phyloP scores from a whole-genome alignment of 768 basidiomycete species.

The Lactarius psammicola region DNA sequence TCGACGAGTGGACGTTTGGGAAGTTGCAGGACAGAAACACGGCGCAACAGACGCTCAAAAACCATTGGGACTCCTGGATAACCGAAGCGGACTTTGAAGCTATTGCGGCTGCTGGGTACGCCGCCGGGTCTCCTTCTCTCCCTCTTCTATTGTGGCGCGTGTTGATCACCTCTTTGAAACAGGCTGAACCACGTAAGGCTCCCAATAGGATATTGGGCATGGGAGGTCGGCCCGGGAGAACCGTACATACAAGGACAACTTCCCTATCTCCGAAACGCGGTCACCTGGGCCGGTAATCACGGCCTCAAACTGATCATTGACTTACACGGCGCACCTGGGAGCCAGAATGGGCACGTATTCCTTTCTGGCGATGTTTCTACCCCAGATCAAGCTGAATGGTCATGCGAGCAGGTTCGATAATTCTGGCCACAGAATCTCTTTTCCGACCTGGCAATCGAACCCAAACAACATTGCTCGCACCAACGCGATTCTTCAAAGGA shows the following conservation, averaged over 20 bases:
- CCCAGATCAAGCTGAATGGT: conserved; percentile 4
- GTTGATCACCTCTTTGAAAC: conserved; percentile 16
- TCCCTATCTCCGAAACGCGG: conserved; percentile 64
- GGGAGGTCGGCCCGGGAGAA: conserved; percentile 75
- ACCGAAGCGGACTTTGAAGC: conserved; percentile 74
- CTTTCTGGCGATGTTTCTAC: not conserved
- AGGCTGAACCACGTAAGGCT: conserved; percentile 81
- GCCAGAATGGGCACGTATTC: conserved; percentile 69
- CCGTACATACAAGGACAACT: conserved; percentile 79
- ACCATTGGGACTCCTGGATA: conserved; percentile 84
- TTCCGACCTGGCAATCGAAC: conserved; percentile 69
- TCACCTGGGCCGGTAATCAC: conserved; percentile 65
- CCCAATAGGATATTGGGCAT: conserved; percentile 91
- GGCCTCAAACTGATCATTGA: conserved; percentile 82
- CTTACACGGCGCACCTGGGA: conserved; percentile 69
- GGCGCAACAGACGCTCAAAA: conserved; percentile 51
- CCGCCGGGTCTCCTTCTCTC: conserved; percentile 15
- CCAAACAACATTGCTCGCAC: conserved; percentile 66
- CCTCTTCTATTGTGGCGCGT: not conserved
- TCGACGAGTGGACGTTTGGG: conserved; percentile 80
- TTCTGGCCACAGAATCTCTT: conserved; percentile 62
- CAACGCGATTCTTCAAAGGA: conserved; percentile 57
- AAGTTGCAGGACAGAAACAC: conserved; percentile 52
- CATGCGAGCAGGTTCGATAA: conserved; percentile 65
- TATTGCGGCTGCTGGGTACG: conserved; percentile 74